phyloP scores from a whole-genome alignment of 2,329 filamentous ascomycete genomes.

The Aspergillus sp. region DNA sequence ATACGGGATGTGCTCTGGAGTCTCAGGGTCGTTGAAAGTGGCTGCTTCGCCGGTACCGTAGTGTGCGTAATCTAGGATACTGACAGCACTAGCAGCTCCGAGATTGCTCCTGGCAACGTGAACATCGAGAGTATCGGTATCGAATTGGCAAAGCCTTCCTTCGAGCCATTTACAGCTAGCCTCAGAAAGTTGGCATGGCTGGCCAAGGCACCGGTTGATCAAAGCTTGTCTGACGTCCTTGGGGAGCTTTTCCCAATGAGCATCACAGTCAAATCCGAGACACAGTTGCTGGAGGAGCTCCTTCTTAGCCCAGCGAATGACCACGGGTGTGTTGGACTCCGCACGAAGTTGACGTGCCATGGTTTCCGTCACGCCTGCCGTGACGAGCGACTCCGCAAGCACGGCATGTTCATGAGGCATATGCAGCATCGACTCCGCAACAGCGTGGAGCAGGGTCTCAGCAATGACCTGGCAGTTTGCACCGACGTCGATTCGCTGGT shows the following conservation, averaged over 20 bases:
- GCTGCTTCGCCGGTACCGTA: conserved; percentile 30
- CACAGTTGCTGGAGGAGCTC: conserved; percentile 52
- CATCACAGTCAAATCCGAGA: conserved; percentile 53
- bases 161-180: conserved; percentile 49
- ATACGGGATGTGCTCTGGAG: conserved; percentile 32
- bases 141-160: conserved; percentile 39
- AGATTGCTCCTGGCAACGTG: conserved; percentile 54
- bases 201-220: conserved; percentile 49
- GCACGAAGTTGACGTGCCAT: conserved; percentile 37
- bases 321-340: conserved; percentile 40
- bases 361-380: conserved; percentile 36
- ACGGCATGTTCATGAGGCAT: conserved; percentile 42
- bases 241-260: conserved; percentile 55
- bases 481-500: conserved; percentile 36
- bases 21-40: conserved; percentile 27
- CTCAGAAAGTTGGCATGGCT: conserved; percentile 43
- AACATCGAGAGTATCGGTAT: conserved; percentile 41
- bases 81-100: conserved; percentile 42
- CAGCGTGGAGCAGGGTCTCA: conserved; percentile 41
- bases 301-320: conserved; percentile 45
- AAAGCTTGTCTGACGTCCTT: conserved; percentile 49
- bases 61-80: conserved; percentile 34
- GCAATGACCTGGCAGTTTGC: conserved; percentile 42
- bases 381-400: conserved; percentile 37
- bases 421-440: conserved; percentile 36